Conservation (phyloP, 805 yeast genomes). For the Candida jianshihensis region DNA sequence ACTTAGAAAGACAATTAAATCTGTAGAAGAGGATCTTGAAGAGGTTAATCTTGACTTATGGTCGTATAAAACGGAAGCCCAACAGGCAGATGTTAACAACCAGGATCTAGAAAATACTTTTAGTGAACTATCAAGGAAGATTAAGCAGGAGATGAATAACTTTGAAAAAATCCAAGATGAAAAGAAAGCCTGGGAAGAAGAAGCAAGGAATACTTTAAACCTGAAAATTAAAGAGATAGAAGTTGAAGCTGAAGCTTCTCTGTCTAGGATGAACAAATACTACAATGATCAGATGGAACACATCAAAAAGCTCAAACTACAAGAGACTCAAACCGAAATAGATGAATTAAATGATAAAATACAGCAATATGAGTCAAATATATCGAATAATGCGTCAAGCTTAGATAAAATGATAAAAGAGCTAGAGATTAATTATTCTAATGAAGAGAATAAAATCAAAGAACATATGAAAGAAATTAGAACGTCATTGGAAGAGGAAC, state of each 20-base stretch:
- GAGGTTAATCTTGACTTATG: slow-evolving; percentile 18
- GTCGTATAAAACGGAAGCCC: slow-evolving; percentile 31
- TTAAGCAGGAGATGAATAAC: slow-evolving; percentile 26
- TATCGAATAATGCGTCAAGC: slow-evolving; percentile 15
- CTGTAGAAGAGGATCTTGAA: slow-evolving; percentile 15
- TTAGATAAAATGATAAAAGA: slow-evolving; percentile 14
- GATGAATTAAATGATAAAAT: slow-evolving; percentile 22
- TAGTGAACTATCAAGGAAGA: slow-evolving; percentile 10
- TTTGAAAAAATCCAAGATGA: slow-evolving; percentile 22
- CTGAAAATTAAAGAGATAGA: slow-evolving; percentile 26
- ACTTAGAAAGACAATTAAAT: slow-evolving; percentile 8
- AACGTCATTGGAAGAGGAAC: slow-evolving; percentile 4
- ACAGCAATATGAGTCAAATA: slow-evolving; percentile 22
- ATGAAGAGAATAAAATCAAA: slow-evolving; percentile 19
- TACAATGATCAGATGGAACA: slow-evolving; percentile 32
- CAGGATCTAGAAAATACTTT: slow-evolving; percentile 24
- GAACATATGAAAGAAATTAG: slow-evolving; percentile 19
- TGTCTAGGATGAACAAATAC: slow-evolving; percentile 27
- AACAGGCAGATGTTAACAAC: slow-evolving; percentile 30
- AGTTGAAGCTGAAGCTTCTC: slow-evolving; percentile 30
- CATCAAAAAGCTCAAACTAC: slow-evolving; percentile 28
- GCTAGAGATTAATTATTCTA: slow-evolving; percentile 17
- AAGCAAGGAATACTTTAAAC: slow-evolving; percentile 21
- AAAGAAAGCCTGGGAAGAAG: slow-evolving; percentile 20
- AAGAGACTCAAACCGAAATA: slow-evolving; percentile 26